Base-by-base conservation (phyloP, 2,329 filamentous ascomycete species). In the Aspergillus tamarii region DNA sequence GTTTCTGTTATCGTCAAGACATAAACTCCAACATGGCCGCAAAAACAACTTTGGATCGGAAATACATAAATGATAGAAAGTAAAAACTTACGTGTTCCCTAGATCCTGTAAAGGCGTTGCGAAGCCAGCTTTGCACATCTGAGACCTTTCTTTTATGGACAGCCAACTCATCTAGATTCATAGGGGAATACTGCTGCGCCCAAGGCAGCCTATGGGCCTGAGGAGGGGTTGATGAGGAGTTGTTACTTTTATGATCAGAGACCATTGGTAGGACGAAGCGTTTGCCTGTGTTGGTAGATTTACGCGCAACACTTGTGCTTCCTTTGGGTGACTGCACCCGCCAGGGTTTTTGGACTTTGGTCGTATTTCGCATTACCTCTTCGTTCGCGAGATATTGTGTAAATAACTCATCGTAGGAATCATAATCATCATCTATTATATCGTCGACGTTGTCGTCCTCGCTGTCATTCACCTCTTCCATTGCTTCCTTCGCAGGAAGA, bases 101-200 rank as follows among this genome's bases (percentile, higher is more conserved):
- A 53, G 74, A 79, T 50, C 92, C 91, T 30, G 79, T 77, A 66
- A 93, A 85, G 21, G 93, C 91, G 73, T 89, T 87, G 50, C 91
- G 87, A 39, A 99, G 81, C 94, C 95, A 98, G 63, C 81, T 84
- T 63, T 89, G 87, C 53, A 98, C 94, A 78, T 98, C 94, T 2
- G 87, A 81, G 7, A 98, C 91, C 77, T 99, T 99, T 71, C 88
- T 95, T 82, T 96, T 97, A 77, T 99, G 94, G 21, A 99, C 94
- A 0, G 91, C 94, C 53, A 99, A 82, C 79, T 98, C 94, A 19
- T 93, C 89, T 14, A 97, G 77, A 69, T 86, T 90, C 3, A 77
- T 72, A 0, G 94, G 94, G 2, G 87, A 89, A 77, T 93, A 98
- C 69, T 89, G 88, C 70, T 97, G 94, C 19, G 91, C 91, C 94